Evolutionary conservation across 805 yeast genomes (phyloP), one percentile per base, ranked within the genome.

Genomic region (Candida dendrica): DNA sequence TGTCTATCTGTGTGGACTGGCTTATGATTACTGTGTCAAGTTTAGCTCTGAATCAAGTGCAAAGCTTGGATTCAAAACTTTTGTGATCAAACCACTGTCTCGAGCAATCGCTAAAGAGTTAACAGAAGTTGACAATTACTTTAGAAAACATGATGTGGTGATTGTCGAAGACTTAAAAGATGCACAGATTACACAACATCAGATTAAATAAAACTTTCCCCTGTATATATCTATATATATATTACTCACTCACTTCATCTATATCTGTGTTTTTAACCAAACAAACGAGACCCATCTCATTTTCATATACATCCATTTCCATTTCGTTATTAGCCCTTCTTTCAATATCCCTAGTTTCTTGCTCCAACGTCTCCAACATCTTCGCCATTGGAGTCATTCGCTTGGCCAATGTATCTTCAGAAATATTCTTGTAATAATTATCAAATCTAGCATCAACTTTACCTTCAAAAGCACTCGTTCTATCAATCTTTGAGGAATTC

Each of bases 11-110:
- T 91, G 81, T 2, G 98, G 97, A 0, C 53, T 90, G 17, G 96
- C 97, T 0, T 78, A 79, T 47, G 98, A 90, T 57, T 88, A 67
- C 59, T 90, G 98, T 60, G 97, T 91, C 3, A 63, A 79, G 50
- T 72, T 79, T 55, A 81, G 95, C 0, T 88, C 95, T 0, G 58
- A 77, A 19, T 95, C 90, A 43, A 71, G 89, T 17, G 74, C 72
- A 0, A 60, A 58, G 10, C 44, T 65, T 4, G 95, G 95, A 0
- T 88, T 74, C 56, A 59, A 72, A 2, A 79, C 95, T 0, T 66
- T 54, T 40, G 85, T 91, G 1, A 49, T 87, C 13, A 66, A 68
- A 45, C 75, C 76, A 26, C 74, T 77, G 40, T 68, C 81, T 17
- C 71, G 64, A 46, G 69, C 85, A 4, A 87, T 84, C 15, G 66